Evolutionary conservation across 2,329 filamentous ascomycete species (phyloP), one percentile per base, ranked within the genome.

Genomic region (Trichoderma sp.): DNA sequence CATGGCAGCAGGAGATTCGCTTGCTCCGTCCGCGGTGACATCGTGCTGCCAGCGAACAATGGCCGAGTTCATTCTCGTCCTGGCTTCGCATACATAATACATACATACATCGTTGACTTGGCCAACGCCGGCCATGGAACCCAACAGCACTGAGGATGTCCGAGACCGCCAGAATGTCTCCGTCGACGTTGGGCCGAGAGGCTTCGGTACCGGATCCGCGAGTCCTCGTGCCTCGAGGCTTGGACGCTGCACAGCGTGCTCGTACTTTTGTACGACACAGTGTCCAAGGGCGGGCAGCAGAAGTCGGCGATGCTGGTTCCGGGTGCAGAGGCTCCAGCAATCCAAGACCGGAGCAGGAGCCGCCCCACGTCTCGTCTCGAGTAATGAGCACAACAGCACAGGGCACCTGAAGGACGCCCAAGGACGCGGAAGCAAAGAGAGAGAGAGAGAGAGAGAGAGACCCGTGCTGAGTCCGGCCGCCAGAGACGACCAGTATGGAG

Each of bases 281-380:
- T 14, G 7, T 6, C 44, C 21, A 21, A 21, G 44, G 34, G 14
- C 7, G 10, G 5, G n/a, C 30, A 59, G 55, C 55, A 59, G 41
- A 58, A 59, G 56, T 26, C 59, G 59, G 59, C 59, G 48, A 62
- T 28, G 59, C 60, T 63, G 60, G 50, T 54, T 63, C 60, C 60
- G 60, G 60, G 50, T 24, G 21, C 58, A 55, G 28, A 24, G 52
- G 39, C n/a, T 34, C 19, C 15, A 51, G 14, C 48, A 26, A 45
- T 45, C 60, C 48, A 63, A 63, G 50, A 45, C 60, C 60, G 60
- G 60, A 62, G 39, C 47, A 45, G 34, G 51, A 17, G 39, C 58
- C 58, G 54, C 54, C 54, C 54, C 54, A 57, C 54, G 54, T 58
- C 34, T 39, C 44, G 44, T 45, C 44, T 45, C 44, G 44, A 45